Percentiles rank a stretch among this genome's conserved stretches.
Conservation (phyloP, 2,329 filamentous ascomycete species). For the Emericellopsis cladophorae region DNA sequence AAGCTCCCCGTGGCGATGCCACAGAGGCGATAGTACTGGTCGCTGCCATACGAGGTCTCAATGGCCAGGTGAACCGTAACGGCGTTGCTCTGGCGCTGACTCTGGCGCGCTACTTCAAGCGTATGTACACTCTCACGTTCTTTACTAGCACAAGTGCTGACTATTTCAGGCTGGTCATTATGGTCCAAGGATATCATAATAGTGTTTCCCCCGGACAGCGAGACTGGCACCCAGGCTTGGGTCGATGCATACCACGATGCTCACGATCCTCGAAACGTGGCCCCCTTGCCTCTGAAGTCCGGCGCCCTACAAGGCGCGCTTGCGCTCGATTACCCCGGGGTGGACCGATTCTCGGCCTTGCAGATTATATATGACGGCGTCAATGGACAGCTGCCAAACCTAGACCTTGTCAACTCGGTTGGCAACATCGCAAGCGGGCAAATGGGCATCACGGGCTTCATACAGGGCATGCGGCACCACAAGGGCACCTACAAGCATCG, state of each 20-base stretch:
- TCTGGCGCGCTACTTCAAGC: slow-evolving; percentile 86
- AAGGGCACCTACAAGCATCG: slow-evolving; percentile 68
- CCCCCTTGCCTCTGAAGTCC: slow-evolving; percentile 75
- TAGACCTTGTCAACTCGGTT: slow-evolving; percentile 92
- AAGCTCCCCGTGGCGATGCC: slow-evolving; percentile 87
- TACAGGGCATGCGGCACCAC: slow-evolving; percentile 85
- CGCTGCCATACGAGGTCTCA: slow-evolving; percentile 75
- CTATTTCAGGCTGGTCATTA: slow-evolving; percentile 66
- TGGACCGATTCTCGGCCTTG: slow-evolving; percentile 72
- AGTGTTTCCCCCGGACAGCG: slow-evolving; percentile 77
- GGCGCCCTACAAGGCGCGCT: slow-evolving; percentile 86
- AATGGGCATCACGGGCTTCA: slow-evolving; percentile 73
- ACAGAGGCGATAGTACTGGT: slow-evolving; percentile 94
- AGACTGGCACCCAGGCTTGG: slow-evolving; percentile 88
- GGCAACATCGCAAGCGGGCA: slow-evolving; percentile 79
- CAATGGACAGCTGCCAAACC: slow-evolving; percentile 89
- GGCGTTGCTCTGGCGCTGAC: slow-evolving; percentile 80
- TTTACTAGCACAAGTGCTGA: neutral
- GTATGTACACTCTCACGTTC: slow-evolving; percentile 23
- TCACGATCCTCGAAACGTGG: slow-evolving; percentile 58
- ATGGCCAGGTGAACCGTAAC: slow-evolving; percentile 68
- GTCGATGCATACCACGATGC: slow-evolving; percentile 94
- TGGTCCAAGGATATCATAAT: slow-evolving; percentile 99
- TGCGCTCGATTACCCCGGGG: slow-evolving; percentile 84
- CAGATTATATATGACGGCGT: slow-evolving; percentile 92